Conservation (phyloP, 2,329 filamentous ascomycete genomes). For the Pestalotiopsis sp. region DNA sequence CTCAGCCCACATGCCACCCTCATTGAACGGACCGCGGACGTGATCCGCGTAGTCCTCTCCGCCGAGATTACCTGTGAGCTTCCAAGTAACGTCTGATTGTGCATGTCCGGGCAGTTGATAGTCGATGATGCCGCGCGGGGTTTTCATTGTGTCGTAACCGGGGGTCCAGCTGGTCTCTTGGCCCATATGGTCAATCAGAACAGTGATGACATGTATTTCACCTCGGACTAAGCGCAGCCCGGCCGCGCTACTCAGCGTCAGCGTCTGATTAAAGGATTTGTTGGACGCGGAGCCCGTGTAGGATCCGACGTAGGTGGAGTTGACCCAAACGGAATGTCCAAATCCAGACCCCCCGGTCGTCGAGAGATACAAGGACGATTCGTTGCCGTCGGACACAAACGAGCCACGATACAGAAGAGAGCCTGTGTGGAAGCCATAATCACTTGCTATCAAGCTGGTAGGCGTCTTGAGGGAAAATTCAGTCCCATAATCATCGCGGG, state of each 20-base stretch:
- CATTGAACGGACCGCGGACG: constrained; percentile 64
- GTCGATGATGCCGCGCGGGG: constrained; percentile 62
- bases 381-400: constrained; percentile 64
- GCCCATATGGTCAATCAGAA: constrained; percentile 74
- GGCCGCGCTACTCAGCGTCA: constrained; percentile 32
- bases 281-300: constrained; percentile 17
- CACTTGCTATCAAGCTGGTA: constrained; percentile 64
- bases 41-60: constrained; percentile 63
- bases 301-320: constrained; percentile 61
- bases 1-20: constrained; percentile 65
- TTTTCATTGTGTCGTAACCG: constrained; percentile 62
- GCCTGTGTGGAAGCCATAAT: constrained; percentile 75
- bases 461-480: constrained; percentile 45
- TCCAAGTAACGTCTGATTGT: constrained; percentile 56
- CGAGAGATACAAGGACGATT: constrained; percentile 54
- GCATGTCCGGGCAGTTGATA: constrained; percentile 52
- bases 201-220: constrained; percentile 61
- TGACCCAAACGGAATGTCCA: constrained; percentile 68
- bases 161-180: constrained; percentile 60
- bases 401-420: constrained; percentile 69
- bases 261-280: constrained; percentile 42
- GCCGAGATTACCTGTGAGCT: constrained; percentile 67
- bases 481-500: constrained; percentile 9
- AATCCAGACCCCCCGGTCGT: constrained; percentile 70
- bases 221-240: constrained; percentile 42